Percentiles rank a stretch among this genome's conserved stretches.
Evolutionary conservation across 768 basidiomycete genomes (phyloP).

Genomic region (Leucosporidium scottii): DNA sequence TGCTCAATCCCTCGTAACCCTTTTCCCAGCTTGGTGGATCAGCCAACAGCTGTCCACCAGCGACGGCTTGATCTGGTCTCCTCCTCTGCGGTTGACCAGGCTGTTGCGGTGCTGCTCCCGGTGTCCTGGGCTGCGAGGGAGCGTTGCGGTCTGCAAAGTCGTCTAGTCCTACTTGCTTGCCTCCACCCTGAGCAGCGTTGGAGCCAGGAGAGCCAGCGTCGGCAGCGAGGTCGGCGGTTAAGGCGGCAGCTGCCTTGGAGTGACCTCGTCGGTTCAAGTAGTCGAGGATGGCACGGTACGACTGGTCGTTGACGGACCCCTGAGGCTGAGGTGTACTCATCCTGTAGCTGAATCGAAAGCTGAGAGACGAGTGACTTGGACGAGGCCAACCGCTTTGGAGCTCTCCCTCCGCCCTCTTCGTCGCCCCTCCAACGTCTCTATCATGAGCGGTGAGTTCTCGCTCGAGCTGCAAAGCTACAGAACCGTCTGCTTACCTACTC

Average conservation of each 20-base stretch:
- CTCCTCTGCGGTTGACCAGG: conserved; percentile 3
- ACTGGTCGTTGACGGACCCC: background rate
- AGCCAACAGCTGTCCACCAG: conserved; percentile 24
- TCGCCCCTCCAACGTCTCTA: background rate
- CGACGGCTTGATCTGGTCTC: conserved; percentile 26
- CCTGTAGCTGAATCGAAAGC: no score
- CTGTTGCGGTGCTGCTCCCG: background rate
- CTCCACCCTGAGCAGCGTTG: background rate
- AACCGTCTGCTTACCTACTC: background rate
- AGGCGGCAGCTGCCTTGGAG: conserved; percentile 23
- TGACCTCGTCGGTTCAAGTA: conserved; percentile 32
- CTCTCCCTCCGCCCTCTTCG: background rate
- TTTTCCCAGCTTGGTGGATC: conserved; percentile 33
- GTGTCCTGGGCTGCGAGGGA: conserved; percentile 4
- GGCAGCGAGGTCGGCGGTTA: conserved; percentile 28
- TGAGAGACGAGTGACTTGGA: background rate
- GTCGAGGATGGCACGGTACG: conserved; percentile 29
- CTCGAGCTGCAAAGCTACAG: background rate
- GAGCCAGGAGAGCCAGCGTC: background rate
- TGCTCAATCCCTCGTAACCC: conserved; percentile 28
- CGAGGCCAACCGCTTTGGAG: background rate
- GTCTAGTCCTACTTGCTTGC: conserved; percentile 21
- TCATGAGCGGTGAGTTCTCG: background rate
- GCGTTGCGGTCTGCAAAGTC: conserved; percentile 34
- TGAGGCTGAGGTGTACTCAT: no score